Conservation (phyloP, 768 basidiomycete genomes). For the Mrakia blollopis region DNA sequence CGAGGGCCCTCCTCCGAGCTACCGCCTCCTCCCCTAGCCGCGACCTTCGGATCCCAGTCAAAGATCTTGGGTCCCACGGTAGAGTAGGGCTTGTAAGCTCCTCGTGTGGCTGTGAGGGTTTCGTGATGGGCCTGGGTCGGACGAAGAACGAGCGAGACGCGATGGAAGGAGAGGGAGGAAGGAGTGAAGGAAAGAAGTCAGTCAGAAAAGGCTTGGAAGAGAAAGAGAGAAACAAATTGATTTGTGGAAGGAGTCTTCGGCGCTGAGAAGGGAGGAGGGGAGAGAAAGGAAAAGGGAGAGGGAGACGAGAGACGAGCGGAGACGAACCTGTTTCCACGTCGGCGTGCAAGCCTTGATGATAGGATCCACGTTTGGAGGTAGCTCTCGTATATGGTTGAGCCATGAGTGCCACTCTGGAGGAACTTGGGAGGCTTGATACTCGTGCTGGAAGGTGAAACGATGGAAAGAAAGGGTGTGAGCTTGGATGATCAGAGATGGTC, state of each 20-base stretch:
- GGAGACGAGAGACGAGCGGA: constrained; percentile 41
- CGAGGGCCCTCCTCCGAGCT: not conserved
- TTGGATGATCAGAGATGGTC: not conserved
- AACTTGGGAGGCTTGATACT: constrained; percentile 59
- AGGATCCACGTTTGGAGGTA: constrained; percentile 69
- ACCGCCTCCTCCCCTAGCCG: constrained; percentile 10
- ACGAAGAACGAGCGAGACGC: not conserved
- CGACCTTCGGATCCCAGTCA: constrained; percentile 74
- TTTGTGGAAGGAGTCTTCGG: not conserved
- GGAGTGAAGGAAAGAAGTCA: not conserved
- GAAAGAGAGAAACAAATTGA: not conserved
- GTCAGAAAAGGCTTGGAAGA: too few relatives aligned
- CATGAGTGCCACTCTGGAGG: constrained; percentile 97
- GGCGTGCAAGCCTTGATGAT: constrained; percentile 65
- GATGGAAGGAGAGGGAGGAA: not conserved
- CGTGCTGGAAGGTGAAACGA: not conserved
- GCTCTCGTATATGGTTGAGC: constrained; percentile 81
- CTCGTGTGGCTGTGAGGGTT: constrained; percentile 88
- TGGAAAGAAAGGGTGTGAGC: not conserved
- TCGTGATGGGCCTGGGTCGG: constrained; percentile 66
- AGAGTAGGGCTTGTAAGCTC: constrained; percentile 83
- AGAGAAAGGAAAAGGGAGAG: not conserved
- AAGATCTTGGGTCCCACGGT: constrained; percentile 75
- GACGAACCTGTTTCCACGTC: constrained; percentile 72
- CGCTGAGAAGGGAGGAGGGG: not conserved